Evolutionary conservation across 768 basidiomycete species (phyloP).

Genomic region (Sutorius australiensis): DNA sequence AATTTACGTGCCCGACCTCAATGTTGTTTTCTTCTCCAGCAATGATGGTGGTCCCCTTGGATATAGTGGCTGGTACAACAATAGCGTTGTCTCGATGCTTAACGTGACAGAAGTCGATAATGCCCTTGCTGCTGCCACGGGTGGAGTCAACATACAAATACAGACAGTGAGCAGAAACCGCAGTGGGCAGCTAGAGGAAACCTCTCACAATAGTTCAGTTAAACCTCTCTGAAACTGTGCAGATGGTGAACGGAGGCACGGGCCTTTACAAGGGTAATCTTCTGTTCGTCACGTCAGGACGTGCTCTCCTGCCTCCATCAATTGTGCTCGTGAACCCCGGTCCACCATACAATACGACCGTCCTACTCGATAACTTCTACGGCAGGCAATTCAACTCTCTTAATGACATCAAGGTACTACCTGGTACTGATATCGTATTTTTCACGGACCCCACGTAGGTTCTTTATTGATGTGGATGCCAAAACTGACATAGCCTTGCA

Average conservation of each 20-base stretch:
- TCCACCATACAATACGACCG: slow-evolving; percentile 61
- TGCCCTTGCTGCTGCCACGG: slow-evolving; percentile 35
- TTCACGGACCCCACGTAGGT: slow-evolving; percentile 73
- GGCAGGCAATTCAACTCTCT: slow-evolving; percentile 82
- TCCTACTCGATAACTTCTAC: slow-evolving; percentile 74
- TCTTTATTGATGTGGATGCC: neutral
- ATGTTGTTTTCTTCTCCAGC: slow-evolving; percentile 71
- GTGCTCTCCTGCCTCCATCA: slow-evolving; percentile 58
- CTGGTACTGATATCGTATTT: slow-evolving; percentile 60
- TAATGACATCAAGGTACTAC: slow-evolving; percentile 76
- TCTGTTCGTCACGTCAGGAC: slow-evolving; percentile 61
- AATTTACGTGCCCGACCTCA: slow-evolving; percentile 56
- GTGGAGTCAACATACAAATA: slow-evolving; percentile 48
- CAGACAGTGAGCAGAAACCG: slow-evolving; percentile 30
- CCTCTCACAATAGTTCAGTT: slow-evolving; percentile 39
- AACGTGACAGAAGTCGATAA: slow-evolving; percentile 52
- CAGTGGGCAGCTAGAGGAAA: neutral
- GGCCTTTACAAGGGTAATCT: slow-evolving; percentile 58
- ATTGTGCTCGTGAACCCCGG: slow-evolving; percentile 62
- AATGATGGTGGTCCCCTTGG: slow-evolving; percentile 66
- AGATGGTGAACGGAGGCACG: slow-evolving; percentile 71
- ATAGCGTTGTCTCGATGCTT: slow-evolving; percentile 61
- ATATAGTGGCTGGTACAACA: slow-evolving; percentile 59
- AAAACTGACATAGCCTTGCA: slow-evolving; percentile 21
- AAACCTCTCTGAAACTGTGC: slow-evolving; percentile 51